Percentiles rank a stretch among this genome's conserved stretches.
These are phyloP conservation scores for Globisporangium rhizosaccharum DNA, from an alignment of 352 stramenopile genomes.

Conservation along the genomic window DNA sequence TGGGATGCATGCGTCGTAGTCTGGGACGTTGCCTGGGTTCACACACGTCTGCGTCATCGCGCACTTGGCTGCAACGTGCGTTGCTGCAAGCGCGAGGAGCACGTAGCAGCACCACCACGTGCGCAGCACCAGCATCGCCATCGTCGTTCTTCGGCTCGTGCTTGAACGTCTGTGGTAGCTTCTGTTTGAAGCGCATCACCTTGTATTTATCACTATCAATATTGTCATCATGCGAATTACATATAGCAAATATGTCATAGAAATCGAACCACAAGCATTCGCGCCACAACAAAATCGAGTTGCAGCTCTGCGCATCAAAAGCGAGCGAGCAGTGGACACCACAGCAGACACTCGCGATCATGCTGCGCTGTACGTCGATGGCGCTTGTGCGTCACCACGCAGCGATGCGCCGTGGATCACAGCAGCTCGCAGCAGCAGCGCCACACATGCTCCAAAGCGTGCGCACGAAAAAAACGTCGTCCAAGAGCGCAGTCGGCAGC, in stretches of 20 bases:
- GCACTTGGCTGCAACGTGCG: slow-evolving; percentile 26
- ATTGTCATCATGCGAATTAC: not conserved
- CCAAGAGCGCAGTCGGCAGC: slow-evolving; percentile 11
- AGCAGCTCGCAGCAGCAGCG: not conserved
- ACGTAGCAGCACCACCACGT: not conserved
- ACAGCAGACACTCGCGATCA: not conserved
- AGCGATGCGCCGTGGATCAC: not conserved
- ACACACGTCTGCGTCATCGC: slow-evolving; percentile 80
- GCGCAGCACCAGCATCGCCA: not conserved
- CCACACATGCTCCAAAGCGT: slow-evolving; percentile 7
- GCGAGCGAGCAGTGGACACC: not conserved
- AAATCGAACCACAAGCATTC: not conserved
- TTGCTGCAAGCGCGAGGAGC: not conserved
- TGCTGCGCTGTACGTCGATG: not conserved
- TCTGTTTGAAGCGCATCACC: slow-evolving; percentile 6
- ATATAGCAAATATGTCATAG: not conserved
- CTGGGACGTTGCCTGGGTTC: slow-evolving; percentile 59
- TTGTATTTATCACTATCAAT: slow-evolving; percentile 2
- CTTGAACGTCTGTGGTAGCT: not conserved
- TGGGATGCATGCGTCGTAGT: slow-evolving; percentile 72
- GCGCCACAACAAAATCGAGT: not conserved
- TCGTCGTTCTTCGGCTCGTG: not conserved
- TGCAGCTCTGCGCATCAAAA: not conserved
- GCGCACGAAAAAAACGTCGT: slow-evolving; percentile 17
- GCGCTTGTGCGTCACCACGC: not conserved